phyloP scores from a whole-genome alignment of 1,139 yeast species.

The Pichia sp. region DNA sequence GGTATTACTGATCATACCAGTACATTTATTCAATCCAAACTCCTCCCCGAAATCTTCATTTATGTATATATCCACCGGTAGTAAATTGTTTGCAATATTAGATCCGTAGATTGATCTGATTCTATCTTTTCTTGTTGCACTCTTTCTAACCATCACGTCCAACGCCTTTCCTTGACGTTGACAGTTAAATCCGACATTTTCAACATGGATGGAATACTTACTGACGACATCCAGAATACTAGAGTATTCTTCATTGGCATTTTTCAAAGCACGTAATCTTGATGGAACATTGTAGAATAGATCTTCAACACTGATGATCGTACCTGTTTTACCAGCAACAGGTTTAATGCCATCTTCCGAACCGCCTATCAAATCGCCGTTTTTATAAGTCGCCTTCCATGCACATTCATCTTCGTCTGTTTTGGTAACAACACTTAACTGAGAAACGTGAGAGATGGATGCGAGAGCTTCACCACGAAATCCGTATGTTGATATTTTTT shows the following conservation, averaged over 20 bases:
- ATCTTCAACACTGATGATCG: constrained; percentile 84
- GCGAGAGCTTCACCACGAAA: constrained; percentile 63
- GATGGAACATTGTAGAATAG: constrained; percentile 88
- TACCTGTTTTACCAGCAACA: constrained; percentile 85
- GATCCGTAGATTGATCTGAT: constrained; percentile 75
- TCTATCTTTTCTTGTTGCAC: constrained; percentile 54
- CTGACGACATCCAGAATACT: constrained; percentile 82
- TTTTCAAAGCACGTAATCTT: constrained; percentile 62
- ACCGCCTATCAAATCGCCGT: constrained; percentile 51
- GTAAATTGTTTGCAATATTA: constrained; percentile 61
- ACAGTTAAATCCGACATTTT: constrained; percentile 70
- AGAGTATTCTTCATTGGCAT: constrained; percentile 72
- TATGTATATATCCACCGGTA: constrained; percentile 40
- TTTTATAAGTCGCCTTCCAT: constrained; percentile 58
- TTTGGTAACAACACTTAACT: constrained; percentile 78
- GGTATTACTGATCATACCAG: constrained; percentile 69
- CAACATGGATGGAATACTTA: constrained; percentile 76
- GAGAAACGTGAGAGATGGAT: constrained; percentile 57
- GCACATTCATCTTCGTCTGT: constrained; percentile 63
- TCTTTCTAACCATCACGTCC: constrained; percentile 53
- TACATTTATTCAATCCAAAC: constrained; percentile 48
- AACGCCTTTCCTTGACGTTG: constrained; percentile 50
- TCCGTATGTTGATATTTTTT: constrained; percentile 52
- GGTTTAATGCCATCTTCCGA: constrained; percentile 59
- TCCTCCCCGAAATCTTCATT: constrained; percentile 25